Evolutionary conservation across 257 asterid species (phyloP), one percentile per base, ranked within the genome.

Genomic region (Haberlea rhodopensis): DNA sequence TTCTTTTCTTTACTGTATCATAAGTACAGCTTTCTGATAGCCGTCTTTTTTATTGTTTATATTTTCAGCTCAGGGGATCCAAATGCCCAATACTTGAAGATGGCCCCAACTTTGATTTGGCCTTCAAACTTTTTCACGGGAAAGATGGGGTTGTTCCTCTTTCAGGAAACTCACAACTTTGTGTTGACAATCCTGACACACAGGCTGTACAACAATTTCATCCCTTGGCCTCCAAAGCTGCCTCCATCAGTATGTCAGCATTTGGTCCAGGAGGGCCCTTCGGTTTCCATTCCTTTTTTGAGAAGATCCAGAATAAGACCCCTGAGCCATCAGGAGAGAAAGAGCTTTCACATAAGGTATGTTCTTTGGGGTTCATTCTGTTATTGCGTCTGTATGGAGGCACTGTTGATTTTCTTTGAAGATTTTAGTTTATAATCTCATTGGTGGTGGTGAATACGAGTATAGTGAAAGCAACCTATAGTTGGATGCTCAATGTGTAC

Each of bases 181-280:
- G 43, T 63, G 65, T 27, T 60, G 75, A 75, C 72, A 74, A 75
- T 57, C 43, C 53, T 26, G 77, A 79, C 65, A 72, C 67, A 11
- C 79, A 71, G 62, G 48, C 75, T 62, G 51, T 78, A 29, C 81
- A 84, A 49, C 52, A 56, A 46, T 88, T 85, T 76, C 79, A 85
- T 70, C 89, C 87, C 67, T 72, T 85, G 69, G 85, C 87, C 58
- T 78, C 90, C 62, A 82, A 70, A 66, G 88, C 88, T 66, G 96
- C 91, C 48, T 82, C 95, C 48, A 80, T 88, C 75, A 82, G 96
- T 67, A 68, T 82, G 81, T 85, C 96, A 29, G 78, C 84, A 65
- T 88, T 88, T 62, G 96, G 96, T 72, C 84, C 83, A 6, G 91
- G 89, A 56, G 96, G 96, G 53, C 90, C 90, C 51, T 88, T 88